A percentile compares a stretch with the other conserved stretches of the same genome.
Conservation (phyloP, 441 rosid species). For the Mallotus japonicus region DNA sequence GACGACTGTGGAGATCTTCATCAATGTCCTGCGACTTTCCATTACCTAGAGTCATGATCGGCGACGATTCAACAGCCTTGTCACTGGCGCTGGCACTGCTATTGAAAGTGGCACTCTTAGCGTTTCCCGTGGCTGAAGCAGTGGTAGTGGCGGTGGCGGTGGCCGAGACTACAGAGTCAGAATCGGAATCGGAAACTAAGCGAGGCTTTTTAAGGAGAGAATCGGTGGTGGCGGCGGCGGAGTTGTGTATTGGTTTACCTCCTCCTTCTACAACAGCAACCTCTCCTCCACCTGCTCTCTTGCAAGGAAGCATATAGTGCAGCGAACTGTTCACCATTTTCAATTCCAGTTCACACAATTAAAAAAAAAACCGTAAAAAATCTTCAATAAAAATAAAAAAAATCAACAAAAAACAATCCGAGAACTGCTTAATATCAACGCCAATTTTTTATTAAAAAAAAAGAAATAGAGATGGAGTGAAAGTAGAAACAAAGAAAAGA, state of each 20-base stretch:
- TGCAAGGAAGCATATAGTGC: conserved; percentile 61
- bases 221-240: conserved; percentile 30
- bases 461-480: not conserved
- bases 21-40: conserved; percentile 66
- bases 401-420: too few relatives aligned
- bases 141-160: not conserved
- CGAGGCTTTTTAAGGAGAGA: conserved; percentile 32
- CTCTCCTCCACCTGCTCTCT: conserved; percentile 52
- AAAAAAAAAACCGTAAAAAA: too few relatives aligned
- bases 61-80: conserved; percentile 22
- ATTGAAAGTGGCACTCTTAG: conserved; percentile 14
- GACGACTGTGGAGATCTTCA: conserved; percentile 94
- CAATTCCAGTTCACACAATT: not conserved
- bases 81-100: conserved; percentile 18
- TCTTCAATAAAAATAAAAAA: too few relatives aligned
- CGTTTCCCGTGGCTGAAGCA: conserved; percentile 26
- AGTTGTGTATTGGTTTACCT: conserved; percentile 21
- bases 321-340: conserved; percentile 35
- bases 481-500: not conserved
- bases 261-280: conserved; percentile 37
- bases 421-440: conserved; percentile 7
- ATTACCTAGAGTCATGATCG: conserved; percentile 67
- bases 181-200: not conserved
- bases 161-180: not conserved
- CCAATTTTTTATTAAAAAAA: not conserved